Percentiles rank a stretch among this genome's conserved stretches.
Conservation (phyloP, 345 rosid species). For the Ceriops tagal region DNA sequence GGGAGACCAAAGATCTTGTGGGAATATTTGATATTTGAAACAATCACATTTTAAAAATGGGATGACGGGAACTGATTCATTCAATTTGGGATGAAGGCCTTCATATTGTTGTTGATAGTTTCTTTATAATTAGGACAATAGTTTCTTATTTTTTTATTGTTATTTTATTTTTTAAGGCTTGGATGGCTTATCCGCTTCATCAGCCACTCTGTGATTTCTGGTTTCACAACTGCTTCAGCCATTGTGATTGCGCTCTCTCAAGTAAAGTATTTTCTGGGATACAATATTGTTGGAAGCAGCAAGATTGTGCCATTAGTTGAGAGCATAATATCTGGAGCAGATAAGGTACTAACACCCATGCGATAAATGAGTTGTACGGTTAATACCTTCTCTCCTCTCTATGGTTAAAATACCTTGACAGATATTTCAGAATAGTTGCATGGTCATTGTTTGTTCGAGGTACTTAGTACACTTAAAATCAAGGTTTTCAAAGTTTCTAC, state of each 20-base stretch:
- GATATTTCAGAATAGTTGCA: background rate
- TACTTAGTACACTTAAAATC: too few species aligned
- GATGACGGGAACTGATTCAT: too few species aligned
- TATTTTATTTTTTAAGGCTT: constrained; percentile 50
- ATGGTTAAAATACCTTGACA: background rate
- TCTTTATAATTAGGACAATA: background rate
- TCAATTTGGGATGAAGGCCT: too few species aligned
- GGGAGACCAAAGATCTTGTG: too few species aligned
- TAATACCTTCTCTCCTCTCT: background rate
- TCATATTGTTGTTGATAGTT: background rate
- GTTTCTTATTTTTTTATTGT: background rate
- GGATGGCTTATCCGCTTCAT: constrained; percentile 99
- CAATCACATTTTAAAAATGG: too few species aligned
- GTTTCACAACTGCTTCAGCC: constrained; percentile 94
- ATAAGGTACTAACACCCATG: constrained; percentile 48
- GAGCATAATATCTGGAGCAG: constrained; percentile 87
- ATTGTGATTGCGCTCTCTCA: constrained; percentile 96
- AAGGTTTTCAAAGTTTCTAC: too few species aligned
- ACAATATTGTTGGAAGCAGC: constrained; percentile 71
- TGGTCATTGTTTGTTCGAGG: background rate
- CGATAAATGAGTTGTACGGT: background rate
- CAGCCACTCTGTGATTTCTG: constrained; percentile 98
- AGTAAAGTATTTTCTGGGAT: constrained; percentile 93
- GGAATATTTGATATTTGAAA: too few species aligned
- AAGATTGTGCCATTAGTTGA: constrained; percentile 82